phyloP scores from a whole-genome alignment of 2,329 filamentous ascomycete species.

The Penicillium sp. region DNA sequence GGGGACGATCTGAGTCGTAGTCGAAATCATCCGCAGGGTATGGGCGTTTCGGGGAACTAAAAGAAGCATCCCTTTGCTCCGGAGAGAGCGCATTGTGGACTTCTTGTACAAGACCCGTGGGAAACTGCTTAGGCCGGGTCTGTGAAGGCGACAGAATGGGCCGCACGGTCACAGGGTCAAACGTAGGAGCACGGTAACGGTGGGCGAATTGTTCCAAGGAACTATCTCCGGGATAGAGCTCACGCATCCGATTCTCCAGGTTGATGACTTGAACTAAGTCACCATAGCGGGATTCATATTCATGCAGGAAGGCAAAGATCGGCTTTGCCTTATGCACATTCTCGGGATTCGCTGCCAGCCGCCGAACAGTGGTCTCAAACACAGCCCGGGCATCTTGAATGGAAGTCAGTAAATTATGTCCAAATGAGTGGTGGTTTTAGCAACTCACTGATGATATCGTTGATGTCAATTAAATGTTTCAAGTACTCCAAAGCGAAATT shows the following conservation, averaged over 20 bases:
- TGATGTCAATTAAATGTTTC: constrained; percentile 85
- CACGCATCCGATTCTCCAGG: constrained; percentile 84
- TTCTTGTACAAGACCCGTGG: constrained; percentile 20
- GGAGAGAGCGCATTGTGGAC: constrained; percentile 34
- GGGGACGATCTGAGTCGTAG: constrained; percentile 65
- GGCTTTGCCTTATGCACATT: constrained; percentile 69
- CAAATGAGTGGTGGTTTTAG: background rate
- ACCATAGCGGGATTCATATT: constrained; percentile 90
- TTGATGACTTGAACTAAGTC: constrained; percentile 86
- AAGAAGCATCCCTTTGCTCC: constrained; percentile 33
- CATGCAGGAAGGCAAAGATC: constrained; percentile 86
- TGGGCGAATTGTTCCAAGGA: constrained; percentile 67
- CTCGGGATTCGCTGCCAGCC: constrained; percentile 70
- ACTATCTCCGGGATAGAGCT: constrained; percentile 86
- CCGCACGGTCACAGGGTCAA: constrained; percentile 75
- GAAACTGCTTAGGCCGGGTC: constrained; percentile 57
- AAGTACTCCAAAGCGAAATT: constrained; percentile 91
- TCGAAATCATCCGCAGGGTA: constrained; percentile 64
- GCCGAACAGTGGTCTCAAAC: constrained; percentile 88
- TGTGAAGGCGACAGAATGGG: constrained; percentile 81
- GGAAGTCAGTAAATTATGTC: constrained; percentile 11
- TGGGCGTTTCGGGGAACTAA: constrained; percentile 51
- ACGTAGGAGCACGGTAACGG: constrained; percentile 66
- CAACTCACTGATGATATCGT: constrained; percentile 82
- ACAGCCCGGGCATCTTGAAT: constrained; percentile 78